Conservation (phyloP, 345 rosid species). For the Nephelium lappaceum region DNA sequence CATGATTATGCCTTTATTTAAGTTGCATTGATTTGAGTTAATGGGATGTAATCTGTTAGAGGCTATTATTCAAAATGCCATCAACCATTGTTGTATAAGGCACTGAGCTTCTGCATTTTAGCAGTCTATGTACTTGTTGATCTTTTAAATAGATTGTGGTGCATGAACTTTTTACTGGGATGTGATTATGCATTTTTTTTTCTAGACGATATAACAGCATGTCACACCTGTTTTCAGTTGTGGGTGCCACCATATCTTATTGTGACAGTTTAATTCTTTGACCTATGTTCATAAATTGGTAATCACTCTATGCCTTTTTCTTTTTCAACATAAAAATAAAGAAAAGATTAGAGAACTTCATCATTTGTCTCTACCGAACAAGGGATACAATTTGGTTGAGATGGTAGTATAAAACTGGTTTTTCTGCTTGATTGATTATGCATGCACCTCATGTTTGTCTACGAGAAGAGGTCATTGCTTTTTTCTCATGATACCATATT, state of each 20-base stretch:
- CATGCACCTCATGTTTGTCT: not conserved
- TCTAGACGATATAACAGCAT: not conserved
- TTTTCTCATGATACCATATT: not conserved
- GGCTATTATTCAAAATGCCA: not conserved
- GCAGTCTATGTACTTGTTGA: not conserved
- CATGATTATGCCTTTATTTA: not conserved
- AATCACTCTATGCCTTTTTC: not conserved
- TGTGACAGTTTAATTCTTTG: not conserved
- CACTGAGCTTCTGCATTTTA: not conserved
- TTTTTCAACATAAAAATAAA: not conserved
- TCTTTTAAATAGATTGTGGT: not conserved
- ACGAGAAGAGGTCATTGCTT: not conserved
- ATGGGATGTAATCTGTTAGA: not conserved
- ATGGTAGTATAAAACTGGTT: not conserved
- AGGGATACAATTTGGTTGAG: not conserved
- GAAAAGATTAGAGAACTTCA: not conserved
- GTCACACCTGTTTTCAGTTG: not conserved
- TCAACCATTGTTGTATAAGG: not conserved
- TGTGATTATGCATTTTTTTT: not conserved
- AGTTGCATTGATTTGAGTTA: not conserved
- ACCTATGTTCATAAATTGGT: not conserved
- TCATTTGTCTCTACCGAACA: not conserved
- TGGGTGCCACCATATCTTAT: not conserved
- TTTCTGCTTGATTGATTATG: not conserved
- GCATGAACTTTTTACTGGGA: not conserved